Conservation (phyloP, 805 yeast genomes). For the Lipomyces orientalis region DNA sequence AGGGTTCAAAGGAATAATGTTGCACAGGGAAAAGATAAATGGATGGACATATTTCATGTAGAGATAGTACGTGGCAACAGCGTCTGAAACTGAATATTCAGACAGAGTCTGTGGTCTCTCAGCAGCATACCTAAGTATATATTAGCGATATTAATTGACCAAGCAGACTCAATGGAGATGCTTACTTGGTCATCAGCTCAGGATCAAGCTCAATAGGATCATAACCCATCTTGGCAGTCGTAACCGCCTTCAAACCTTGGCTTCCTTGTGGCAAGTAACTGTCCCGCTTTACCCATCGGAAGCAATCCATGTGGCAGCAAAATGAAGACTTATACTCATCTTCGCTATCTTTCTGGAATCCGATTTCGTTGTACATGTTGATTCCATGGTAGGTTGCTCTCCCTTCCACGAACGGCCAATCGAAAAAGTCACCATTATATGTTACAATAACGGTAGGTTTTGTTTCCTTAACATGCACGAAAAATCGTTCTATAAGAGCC, state of each 20-base stretch:
- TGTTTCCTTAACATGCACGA: conserved; percentile 86
- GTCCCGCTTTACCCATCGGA: conserved; percentile 97
- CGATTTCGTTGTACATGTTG: conserved; percentile 90
- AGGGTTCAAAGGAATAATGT: conserved; percentile 93
- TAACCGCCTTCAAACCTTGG: conserved; percentile 97
- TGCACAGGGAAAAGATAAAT: conserved; percentile 91
- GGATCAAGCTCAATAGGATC: conserved; percentile 97
- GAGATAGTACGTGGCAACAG: conserved; percentile 95
- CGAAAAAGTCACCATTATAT: conserved; percentile 97
- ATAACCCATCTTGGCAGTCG: conserved; percentile 92
- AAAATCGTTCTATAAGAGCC: conserved; percentile 73
- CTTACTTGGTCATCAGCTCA: conserved; percentile 87
- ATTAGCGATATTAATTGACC: background rate
- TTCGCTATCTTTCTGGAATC: conserved; percentile 85
- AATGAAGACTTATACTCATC: conserved; percentile 92
- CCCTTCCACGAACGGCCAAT: conserved; percentile 97
- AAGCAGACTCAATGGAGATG: background rate
- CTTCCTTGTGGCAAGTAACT: conserved; percentile 98
- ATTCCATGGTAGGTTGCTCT: conserved; percentile 83
- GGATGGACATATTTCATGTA: conserved; percentile 98
- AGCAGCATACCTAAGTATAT: conserved; percentile 66
- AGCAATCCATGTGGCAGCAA: conserved; percentile 97
- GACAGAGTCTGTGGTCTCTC: conserved; percentile 91
- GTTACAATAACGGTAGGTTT: conserved; percentile 97
- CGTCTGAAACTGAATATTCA: conserved; percentile 98